Percentiles rank a stretch among this genome's conserved stretches.
phyloP scores from a whole-genome alignment of 2,329 filamentous ascomycete species.

The Talaromyces sp. region DNA sequence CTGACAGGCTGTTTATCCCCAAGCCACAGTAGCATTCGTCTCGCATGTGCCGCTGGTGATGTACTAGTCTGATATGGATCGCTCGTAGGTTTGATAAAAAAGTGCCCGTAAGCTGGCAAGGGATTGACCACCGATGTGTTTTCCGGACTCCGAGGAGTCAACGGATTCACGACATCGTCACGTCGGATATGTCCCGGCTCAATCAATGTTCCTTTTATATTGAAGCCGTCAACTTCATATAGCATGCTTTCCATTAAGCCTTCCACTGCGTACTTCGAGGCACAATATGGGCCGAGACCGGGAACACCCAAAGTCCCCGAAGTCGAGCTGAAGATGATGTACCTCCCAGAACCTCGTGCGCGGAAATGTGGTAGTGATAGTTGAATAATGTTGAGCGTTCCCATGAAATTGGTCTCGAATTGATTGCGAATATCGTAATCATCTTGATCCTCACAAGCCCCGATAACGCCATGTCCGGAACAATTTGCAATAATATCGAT shows the following conservation, averaged over 20 bases:
- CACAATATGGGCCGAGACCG: conserved; percentile 87
- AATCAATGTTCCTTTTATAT: conserved; percentile 88
- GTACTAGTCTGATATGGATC: conserved; percentile 72
- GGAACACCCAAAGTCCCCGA: conserved; percentile 90
- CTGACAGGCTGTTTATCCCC: conserved; percentile 88
- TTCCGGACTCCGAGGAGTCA: conserved; percentile 22
- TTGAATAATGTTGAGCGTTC: conserved; percentile 88
- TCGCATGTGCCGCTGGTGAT: conserved; percentile 80
- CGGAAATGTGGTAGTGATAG: conserved; percentile 82
- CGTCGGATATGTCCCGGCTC: conserved; percentile 83
- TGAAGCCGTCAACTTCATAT: conserved; percentile 87
- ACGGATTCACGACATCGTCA: conserved; percentile 55
- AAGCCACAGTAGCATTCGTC: conserved; percentile 89
- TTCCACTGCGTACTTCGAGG: conserved; percentile 95
- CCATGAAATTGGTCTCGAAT: conserved; percentile 97
- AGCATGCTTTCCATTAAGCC: conserved; percentile 94
- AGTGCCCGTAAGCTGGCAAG: conserved; percentile 82
- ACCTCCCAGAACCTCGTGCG: conserved; percentile 67
- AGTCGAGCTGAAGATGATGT: conserved; percentile 91
- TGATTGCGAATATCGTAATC: conserved; percentile 91
- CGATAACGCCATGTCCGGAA: conserved; percentile 91
- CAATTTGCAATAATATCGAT: conserved; percentile 91
- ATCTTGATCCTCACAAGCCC: conserved; percentile 93
- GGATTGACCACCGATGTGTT: conserved; percentile 38
- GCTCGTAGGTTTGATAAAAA: conserved; percentile 79